Base-by-base conservation (phyloP, 257 asterid genomes). In the Forsythia suspensa region DNA sequence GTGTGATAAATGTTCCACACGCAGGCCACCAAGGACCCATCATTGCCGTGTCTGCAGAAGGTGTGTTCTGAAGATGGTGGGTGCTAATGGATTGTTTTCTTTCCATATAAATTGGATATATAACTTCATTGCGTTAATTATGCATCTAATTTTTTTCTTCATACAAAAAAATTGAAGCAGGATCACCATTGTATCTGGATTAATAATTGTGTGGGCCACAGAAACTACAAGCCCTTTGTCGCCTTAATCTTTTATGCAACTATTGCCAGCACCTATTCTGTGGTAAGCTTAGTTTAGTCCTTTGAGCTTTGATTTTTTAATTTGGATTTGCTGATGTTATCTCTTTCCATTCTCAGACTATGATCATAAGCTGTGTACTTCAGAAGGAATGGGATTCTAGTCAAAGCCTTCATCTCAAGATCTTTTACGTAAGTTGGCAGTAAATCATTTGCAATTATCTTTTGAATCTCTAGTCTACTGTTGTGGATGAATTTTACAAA, bases 131-230 rank as follows among this genome's bases (percentile, higher is more conserved):
- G 42, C 43, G 24, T 12, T 75, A 41, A 20, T 39, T 43, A 20
- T 66, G 55, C 38, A 63, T 24, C 69, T 73, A 39, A 43, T 43
- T 63, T 55, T n/a, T 77, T 59, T 15, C 36, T 59, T 36, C 8
- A 5, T 73, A 63, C 72, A 20, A 51, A 70, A 80, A 43, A 42
- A 16, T 39, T 57, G 55, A 61, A 10, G 80, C 85, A 96, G 99
- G 99, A 96, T 88, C 99, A 96, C 87, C 99, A 94, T 80, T 96
- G 99, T 82, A 71, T 84, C 24, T 96, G 97, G 99, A 86, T 96
- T 78, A 96, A 91, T 82, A 96, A 96, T 84, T 96, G 98, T 80
- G 98, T 96, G 74, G 99, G 97, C 74, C 96, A 82, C 76, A 81
- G 87, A 76, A 96, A 94, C 88, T 92, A 96, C 87, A 96, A 96